A percentile compares a stretch with the other conserved stretches of the same genome.
Evolutionary conservation across 768 basidiomycete genomes (phyloP).

Genomic region (Coprinopsis sp.): DNA sequence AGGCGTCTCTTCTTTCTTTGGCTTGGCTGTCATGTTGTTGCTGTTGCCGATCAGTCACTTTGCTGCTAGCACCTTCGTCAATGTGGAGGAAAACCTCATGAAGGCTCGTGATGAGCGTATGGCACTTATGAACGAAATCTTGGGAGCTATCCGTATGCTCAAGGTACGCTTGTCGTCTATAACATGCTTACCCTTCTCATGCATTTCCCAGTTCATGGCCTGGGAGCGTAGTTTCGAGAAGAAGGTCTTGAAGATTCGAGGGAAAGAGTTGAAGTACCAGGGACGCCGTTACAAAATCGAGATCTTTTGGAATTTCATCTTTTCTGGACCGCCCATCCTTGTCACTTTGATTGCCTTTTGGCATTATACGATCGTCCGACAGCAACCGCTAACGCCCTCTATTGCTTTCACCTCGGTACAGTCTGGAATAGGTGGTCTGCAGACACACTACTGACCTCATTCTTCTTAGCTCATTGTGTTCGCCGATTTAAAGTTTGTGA

Average conservation of each 20-base stretch:
- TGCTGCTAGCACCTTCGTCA: slow-evolving; percentile 73
- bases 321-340: slow-evolving; percentile 63
- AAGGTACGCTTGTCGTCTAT: slow-evolving; percentile 42
- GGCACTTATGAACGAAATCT: slow-evolving; percentile 86
- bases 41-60: slow-evolving; percentile 79
- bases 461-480: slow-evolving; percentile 55
- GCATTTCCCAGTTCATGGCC: slow-evolving; percentile 95
- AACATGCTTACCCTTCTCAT: too few relatives aligned
- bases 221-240: slow-evolving; percentile 88
- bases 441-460: too few relatives aligned
- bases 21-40: slow-evolving; percentile 68
- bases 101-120: slow-evolving; percentile 89
- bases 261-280: slow-evolving; percentile 80
- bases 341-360: slow-evolving; percentile 61
- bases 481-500: slow-evolving; percentile 80
- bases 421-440: too few relatives aligned
- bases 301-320: slow-evolving; percentile 46
- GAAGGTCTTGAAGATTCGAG: slow-evolving; percentile 65
- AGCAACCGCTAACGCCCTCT: slow-evolving; percentile 70
- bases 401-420: slow-evolving; percentile 76
- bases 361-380: slow-evolving; percentile 70
- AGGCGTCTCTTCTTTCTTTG: slow-evolving; percentile 71
- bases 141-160: slow-evolving; percentile 88
- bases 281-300: slow-evolving; percentile 86
- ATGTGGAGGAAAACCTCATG: slow-evolving; percentile 77